Conservation (phyloP, 306 rosid species). For the Vigna nakashimae region DNA sequence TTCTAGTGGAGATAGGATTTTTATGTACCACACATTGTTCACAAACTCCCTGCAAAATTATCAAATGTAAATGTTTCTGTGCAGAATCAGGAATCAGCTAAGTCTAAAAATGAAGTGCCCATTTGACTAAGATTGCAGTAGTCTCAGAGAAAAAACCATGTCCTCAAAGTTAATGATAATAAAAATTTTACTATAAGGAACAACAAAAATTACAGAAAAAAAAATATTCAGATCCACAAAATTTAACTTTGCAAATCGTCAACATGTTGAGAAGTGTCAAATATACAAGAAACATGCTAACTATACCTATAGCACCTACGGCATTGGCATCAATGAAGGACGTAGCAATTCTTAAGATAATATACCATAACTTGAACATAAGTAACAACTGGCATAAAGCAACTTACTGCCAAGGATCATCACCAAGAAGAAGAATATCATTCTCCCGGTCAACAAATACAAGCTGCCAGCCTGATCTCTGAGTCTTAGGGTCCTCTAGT, state of each 20-base stretch:
- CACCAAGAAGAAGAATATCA: slow-evolving; percentile 95
- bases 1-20: slow-evolving; percentile 70
- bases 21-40: slow-evolving; percentile 74
- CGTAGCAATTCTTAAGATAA: slow-evolving; percentile 8
- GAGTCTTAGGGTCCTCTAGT: slow-evolving; percentile 87
- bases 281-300: background rate
- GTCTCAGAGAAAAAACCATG: slow-evolving; percentile 4
- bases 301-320: slow-evolving; percentile 8
- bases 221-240: background rate
- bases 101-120: background rate
- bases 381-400: slow-evolving; percentile 1
- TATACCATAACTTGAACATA: background rate
- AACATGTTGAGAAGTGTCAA: background rate
- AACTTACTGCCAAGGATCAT: slow-evolving; percentile 90
- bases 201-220: background rate
- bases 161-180: background rate
- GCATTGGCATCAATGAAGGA: background rate
- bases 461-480: slow-evolving; percentile 99
- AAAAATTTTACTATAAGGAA: background rate
- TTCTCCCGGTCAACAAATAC: slow-evolving; percentile 97
- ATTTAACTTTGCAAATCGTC: background rate
- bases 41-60: slow-evolving; percentile 71
- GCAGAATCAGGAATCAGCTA: slow-evolving; percentile 12
- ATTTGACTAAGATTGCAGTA: background rate
- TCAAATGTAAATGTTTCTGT: slow-evolving; percentile 6